Evolutionary conservation across 768 basidiomycete species (phyloP).

Genomic region (Nidularia pulvinata): DNA sequence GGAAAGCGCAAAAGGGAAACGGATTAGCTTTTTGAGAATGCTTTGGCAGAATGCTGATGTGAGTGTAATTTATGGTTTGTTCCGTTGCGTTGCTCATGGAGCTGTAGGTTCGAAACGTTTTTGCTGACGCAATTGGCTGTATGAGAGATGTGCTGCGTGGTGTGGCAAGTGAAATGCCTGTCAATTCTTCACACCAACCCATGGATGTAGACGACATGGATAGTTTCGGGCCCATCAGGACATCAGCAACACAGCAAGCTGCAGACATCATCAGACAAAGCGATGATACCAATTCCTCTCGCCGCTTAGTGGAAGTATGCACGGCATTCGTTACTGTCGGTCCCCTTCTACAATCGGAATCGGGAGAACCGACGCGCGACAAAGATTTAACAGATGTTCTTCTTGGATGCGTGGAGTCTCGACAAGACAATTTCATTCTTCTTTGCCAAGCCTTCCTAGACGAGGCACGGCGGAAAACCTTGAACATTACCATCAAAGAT

Average conservation of each 20-base stretch:
- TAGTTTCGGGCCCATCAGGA: slow-evolving; percentile 56
- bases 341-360: slow-evolving; percentile 61
- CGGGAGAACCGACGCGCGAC: slow-evolving; percentile 61
- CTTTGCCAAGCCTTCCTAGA: slow-evolving; percentile 56
- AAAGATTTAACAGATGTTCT: slow-evolving; percentile 57
- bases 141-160: slow-evolving; percentile 41
- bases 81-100: background rate
- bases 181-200: slow-evolving; percentile 11
- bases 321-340: slow-evolving; percentile 59
- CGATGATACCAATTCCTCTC: slow-evolving; percentile 22
- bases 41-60: slow-evolving; percentile 77
- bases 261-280: slow-evolving; percentile 21
- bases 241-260: slow-evolving; percentile 24
- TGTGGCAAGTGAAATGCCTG: slow-evolving; percentile 23
- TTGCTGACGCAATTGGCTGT: slow-evolving; percentile 18
- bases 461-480: slow-evolving; percentile 50
- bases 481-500: slow-evolving; percentile 50
- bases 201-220: slow-evolving; percentile 46
- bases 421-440: slow-evolving; percentile 54
- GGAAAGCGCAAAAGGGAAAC: slow-evolving; percentile 12
- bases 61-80: slow-evolving; percentile 18
- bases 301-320: slow-evolving; percentile 47
- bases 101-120: slow-evolving; percentile 52
- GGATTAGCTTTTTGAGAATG: slow-evolving; percentile 46
- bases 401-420: slow-evolving; percentile 34